Conservation (phyloP, 2,329 filamentous ascomycete genomes). For the Neopestalotiopsis rosae region DNA sequence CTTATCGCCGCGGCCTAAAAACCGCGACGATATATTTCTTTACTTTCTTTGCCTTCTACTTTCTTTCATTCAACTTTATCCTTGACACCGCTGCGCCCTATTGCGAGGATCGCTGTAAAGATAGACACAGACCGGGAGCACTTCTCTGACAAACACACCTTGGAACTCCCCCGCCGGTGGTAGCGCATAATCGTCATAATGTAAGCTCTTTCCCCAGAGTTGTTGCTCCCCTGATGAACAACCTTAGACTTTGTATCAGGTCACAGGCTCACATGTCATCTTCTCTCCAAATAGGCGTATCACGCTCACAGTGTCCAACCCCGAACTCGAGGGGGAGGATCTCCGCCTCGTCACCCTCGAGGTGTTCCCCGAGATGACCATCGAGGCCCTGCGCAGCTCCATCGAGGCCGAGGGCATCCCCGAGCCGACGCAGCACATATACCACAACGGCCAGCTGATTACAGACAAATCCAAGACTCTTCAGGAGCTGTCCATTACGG, state of each 20-base stretch:
- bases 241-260: slow-evolving; percentile 9
- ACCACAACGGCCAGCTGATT: slow-evolving; percentile 86
- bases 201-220: slow-evolving; percentile 2
- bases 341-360: slow-evolving; percentile 69
- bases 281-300: slow-evolving; percentile 62
- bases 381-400: slow-evolving; percentile 85
- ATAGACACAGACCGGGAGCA: not conserved
- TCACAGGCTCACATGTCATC: slow-evolving; percentile 14
- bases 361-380: slow-evolving; percentile 71
- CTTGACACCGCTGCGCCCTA: not conserved
- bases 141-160: not conserved
- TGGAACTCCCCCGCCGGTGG: not conserved
- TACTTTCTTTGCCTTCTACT: not conserved
- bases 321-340: slow-evolving; percentile 65
- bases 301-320: slow-evolving; percentile 74
- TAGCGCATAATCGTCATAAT: slow-evolving; percentile 6
- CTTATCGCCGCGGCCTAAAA: slow-evolving; percentile 1
- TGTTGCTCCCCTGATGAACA: not conserved
- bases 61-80: not conserved
- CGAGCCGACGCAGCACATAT: slow-evolving; percentile 78
- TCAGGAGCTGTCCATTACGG: slow-evolving; percentile 77
- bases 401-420: slow-evolving; percentile 84
- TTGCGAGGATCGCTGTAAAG: not conserved
- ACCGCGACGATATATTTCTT: not conserved
- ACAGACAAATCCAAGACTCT: slow-evolving; percentile 80